Conservation (phyloP, 805 yeast species). For the Wickerhamomyces sydowiorum region DNA sequence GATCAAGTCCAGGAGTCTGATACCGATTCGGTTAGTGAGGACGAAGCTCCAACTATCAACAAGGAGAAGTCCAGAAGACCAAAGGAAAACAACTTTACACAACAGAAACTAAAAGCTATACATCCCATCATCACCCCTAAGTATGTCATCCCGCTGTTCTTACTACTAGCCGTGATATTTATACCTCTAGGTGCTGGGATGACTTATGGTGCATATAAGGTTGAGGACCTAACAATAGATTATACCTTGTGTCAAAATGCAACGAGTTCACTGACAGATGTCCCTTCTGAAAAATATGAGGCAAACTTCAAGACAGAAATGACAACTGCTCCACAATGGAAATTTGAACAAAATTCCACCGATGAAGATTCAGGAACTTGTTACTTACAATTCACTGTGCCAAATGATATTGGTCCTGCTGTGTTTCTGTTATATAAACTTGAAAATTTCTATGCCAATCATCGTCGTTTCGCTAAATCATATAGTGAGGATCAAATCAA, state of each 20-base stretch:
- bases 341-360: conserved; percentile 35
- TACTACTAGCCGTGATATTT: conserved; percentile 70
- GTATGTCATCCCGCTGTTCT: conserved; percentile 77
- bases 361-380: conserved; percentile 53
- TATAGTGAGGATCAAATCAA: conserved; percentile 80
- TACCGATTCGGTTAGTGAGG: conserved; percentile 41
- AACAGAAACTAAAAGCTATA: conserved; percentile 50
- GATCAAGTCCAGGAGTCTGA: conserved; percentile 24
- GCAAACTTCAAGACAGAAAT: conserved; percentile 49
- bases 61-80: conserved; percentile 57
- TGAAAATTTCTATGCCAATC: conserved; percentile 90
- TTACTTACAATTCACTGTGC: conserved; percentile 66
- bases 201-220: conserved; percentile 60
- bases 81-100: conserved; percentile 69
- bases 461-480: conserved; percentile 86
- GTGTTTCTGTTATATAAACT: conserved; percentile 73
- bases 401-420: conserved; percentile 67
- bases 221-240: conserved; percentile 67
- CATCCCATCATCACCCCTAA: conserved; percentile 88
- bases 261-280: conserved; percentile 43
- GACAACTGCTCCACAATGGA: conserved; percentile 61
- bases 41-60: conserved; percentile 28
- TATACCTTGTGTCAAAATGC: conserved; percentile 63
- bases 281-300: conserved; percentile 52
- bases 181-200: conserved; percentile 89